Evolutionary conservation across 805 yeast genomes (phyloP).

Genomic region (Tetrapisispora fleetii): DNA sequence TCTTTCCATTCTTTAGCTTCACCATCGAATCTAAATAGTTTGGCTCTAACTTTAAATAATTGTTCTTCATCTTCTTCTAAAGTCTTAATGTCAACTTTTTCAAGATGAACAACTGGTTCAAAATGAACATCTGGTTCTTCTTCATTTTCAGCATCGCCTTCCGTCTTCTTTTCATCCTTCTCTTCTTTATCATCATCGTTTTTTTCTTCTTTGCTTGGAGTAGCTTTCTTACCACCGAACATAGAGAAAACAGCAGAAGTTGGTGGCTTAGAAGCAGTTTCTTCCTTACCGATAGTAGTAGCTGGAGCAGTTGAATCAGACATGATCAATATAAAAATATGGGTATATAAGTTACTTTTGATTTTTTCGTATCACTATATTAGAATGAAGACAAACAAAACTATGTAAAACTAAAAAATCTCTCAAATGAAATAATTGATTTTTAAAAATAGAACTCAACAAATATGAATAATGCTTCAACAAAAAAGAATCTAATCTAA

Average conservation of each 20-base stretch:
- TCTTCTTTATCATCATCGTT: slow-evolving; percentile 19
- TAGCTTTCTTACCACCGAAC: slow-evolving; percentile 85
- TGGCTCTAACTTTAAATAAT: slow-evolving; percentile 81
- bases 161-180: slow-evolving; percentile 21
- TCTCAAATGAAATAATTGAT: no score
- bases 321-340: slow-evolving; percentile 8
- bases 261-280: slow-evolving; percentile 41
- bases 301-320: slow-evolving; percentile 16
- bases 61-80: slow-evolving; percentile 87
- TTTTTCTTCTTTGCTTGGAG: slow-evolving; percentile 32
- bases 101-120: slow-evolving; percentile 91
- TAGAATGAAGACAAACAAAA: no score
- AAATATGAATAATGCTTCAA: no score
- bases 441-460: no score
- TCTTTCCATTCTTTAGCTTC: slow-evolving; percentile 95
- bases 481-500: no score
- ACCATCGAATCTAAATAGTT: slow-evolving; percentile 79
- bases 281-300: slow-evolving; percentile 15
- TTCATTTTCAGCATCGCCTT: slow-evolving; percentile 33
- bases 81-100: slow-evolving; percentile 93
- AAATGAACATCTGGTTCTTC: slow-evolving; percentile 62
- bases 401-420: no score
- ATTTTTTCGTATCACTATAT: not conserved
- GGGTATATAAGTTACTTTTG: not conserved
- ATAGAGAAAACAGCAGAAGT: slow-evolving; percentile 79